Evolutionary conservation across 176 grass and related monocot genomes (phyloP).

Genomic region (Alloteropsis semialata): DNA sequence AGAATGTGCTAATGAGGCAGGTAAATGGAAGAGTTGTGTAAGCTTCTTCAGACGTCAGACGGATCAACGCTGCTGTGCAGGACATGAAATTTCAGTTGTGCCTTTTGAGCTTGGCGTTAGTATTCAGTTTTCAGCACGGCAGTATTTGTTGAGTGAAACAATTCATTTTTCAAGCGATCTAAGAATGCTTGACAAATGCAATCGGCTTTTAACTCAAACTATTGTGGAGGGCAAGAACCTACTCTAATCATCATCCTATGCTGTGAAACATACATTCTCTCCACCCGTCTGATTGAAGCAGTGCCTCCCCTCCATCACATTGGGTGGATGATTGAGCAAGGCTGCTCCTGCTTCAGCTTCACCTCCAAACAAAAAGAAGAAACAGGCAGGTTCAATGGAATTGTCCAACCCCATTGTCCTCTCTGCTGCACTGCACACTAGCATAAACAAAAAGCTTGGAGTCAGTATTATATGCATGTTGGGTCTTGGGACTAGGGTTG

Average conservation of each 20-base stretch:
- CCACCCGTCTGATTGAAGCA: slow-evolving; percentile 29
- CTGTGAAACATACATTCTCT: slow-evolving; percentile 29
- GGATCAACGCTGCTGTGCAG: background rate
- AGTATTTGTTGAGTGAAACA: slow-evolving; percentile 1
- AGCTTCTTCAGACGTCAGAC: background rate
- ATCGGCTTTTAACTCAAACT: background rate
- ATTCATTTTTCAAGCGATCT: background rate
- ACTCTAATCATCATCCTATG: slow-evolving; percentile 2
- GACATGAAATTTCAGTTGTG: background rate
- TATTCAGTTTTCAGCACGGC: background rate
- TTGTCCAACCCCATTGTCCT: slow-evolving; percentile 50
- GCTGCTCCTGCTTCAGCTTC: slow-evolving; percentile 38
- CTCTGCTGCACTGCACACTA: slow-evolving; percentile 35
- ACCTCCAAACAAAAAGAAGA: slow-evolving; percentile 59
- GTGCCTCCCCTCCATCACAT: slow-evolving; percentile 33
- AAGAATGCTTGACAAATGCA: background rate
- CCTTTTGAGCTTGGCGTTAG: background rate
- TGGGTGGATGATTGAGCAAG: slow-evolving; percentile 23
- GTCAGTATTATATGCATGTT: slow-evolving; percentile 51
- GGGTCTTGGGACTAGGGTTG: slow-evolving; percentile 52
- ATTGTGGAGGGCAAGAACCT: background rate
- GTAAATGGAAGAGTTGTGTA: background rate
- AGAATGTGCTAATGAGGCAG: background rate
- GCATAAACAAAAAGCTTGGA: slow-evolving; percentile 46
- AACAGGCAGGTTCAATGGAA: slow-evolving; percentile 52